Base-by-base conservation (phyloP, 805 yeast species). In the Ogataea naganishii region DNA sequence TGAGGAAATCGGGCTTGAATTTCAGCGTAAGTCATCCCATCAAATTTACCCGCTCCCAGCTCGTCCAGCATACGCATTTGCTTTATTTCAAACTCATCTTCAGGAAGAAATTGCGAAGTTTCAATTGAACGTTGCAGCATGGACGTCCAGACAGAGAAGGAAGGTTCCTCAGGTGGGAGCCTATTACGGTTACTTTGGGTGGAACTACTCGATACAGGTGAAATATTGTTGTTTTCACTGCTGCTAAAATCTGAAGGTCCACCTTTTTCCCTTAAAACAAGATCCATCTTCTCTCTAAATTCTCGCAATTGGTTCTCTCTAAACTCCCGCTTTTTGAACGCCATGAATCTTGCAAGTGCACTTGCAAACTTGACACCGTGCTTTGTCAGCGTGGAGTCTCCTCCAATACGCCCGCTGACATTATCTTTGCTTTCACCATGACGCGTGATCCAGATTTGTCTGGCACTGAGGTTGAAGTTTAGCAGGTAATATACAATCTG, bases 51-150 rank as follows among this genome's bases (percentile, higher is more conserved):
- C 1, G 95, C 94, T 31, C 95, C 94, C 20, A 89, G 64, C 56
- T 89, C 98, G 54, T 89, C 85, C 40, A 89, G 66, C 92, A 88
- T 82, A 43, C 94, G 66, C 84, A 86, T 80, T 50, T 86, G 85
- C 56, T 89, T 86, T 30, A 84, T 56, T 35, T 82, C 82, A 52
- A 71, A 88, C 20, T 65, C 61, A 22, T 68, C 77, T 32, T 84
- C 95, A 38, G 83, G 72, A 51, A 89, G 85, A 39, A 64, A 67
- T 30, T 71, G 66, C 0, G 89, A 84, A 0, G 96, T 82, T 52
- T 86, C 83, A 7, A 80, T 64, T 2, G 92, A 69, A 38, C 98
- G 65, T 23, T 66, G 53, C 38, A 89, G 64, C 92, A 86, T 83
- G 14, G 94, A 80, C 0, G 95, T 80, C 94, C 96, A 88, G 4